Evolutionary conservation across 768 basidiomycete species (phyloP).

Genomic region (Butyriboletus loyo): DNA sequence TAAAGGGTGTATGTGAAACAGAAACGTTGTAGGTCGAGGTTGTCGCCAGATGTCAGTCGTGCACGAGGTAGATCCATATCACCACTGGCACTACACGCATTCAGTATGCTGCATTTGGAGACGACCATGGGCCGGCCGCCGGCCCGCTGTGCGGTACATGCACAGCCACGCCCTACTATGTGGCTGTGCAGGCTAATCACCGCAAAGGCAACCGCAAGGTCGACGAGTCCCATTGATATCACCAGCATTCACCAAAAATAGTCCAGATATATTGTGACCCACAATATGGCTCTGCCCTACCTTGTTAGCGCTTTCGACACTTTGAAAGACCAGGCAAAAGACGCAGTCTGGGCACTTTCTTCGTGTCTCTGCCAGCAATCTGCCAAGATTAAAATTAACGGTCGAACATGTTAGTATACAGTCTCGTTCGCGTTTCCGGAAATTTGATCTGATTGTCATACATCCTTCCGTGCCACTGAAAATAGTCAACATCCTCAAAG

Average conservation of each 20-base stretch:
- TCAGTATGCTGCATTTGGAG: conserved; percentile 4
- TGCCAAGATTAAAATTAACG: conserved; percentile 92
- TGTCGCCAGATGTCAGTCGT: neutral
- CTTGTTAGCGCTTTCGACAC: conserved; percentile 47
- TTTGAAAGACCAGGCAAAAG: conserved; percentile 72
- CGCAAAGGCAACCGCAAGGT: too few relatives aligned
- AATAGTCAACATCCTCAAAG: conserved; percentile 81
- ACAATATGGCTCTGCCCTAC: conserved; percentile 31
- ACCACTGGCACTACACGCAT: neutral
- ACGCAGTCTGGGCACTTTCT: conserved; percentile 77
- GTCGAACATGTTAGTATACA: conserved; percentile 76
- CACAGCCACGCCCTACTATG: neutral
- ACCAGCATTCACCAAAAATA: neutral
- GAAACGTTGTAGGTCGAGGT: neutral
- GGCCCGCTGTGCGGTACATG: too few relatives aligned
- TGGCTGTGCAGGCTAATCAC: conserved; percentile 11
- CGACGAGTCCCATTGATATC: too few relatives aligned
- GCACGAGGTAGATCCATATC: conserved; percentile 29
- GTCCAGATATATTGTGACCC: neutral
- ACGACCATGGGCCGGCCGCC: too few relatives aligned
- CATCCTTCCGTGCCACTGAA: neutral
- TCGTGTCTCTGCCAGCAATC: conserved; percentile 79
- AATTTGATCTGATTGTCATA: conserved; percentile 1
- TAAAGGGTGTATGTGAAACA: neutral
- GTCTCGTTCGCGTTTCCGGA: neutral